These are phyloP conservation scores for Grigorovia humatica DNA, from an alignment of 805 yeast species.

Conservation along the genomic window DNA sequence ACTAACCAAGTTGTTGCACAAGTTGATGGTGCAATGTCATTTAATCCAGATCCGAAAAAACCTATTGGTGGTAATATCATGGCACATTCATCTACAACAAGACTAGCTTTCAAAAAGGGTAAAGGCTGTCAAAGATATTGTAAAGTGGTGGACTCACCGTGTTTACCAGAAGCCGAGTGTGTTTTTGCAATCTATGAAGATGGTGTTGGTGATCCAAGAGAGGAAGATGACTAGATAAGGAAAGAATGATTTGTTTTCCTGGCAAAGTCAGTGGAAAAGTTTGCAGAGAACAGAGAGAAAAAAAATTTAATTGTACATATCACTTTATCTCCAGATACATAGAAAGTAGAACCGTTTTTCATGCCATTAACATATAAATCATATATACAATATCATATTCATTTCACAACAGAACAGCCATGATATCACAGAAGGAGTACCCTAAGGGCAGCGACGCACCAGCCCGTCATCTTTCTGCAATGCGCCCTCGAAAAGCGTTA, in stretches of 20 bases:
- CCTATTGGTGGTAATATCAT: conserved; percentile 98
- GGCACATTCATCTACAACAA: conserved; percentile 93
- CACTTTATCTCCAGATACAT: background rate
- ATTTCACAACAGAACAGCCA: background rate
- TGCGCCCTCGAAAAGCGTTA: background rate
- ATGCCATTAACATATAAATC: background rate
- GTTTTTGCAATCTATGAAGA: conserved; percentile 93
- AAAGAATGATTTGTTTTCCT: too few relatives aligned
- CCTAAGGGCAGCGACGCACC: too few relatives aligned
- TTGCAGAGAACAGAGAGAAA: conserved; percentile 60
- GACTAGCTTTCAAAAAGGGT: conserved; percentile 84
- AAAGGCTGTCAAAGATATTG: conserved; percentile 88
- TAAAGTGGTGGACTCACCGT: conserved; percentile 92
- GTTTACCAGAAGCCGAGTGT: conserved; percentile 91
- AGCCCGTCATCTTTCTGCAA: too few relatives aligned
- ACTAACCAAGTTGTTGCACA: conserved; percentile 97
- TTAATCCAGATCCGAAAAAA: conserved; percentile 93
- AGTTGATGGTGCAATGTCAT: conserved; percentile 76
- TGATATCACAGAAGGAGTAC: background rate
- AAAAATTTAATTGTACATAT: conserved; percentile 28
- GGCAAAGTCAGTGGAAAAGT: too few relatives aligned
- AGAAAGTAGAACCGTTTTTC: background rate
- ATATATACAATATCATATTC: background rate
- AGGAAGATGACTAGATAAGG: conserved; percentile 43
- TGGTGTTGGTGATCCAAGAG: conserved; percentile 92